Base-by-base conservation (phyloP, 1,139 yeast species). In the Sugiyamaella novakii region DNA sequence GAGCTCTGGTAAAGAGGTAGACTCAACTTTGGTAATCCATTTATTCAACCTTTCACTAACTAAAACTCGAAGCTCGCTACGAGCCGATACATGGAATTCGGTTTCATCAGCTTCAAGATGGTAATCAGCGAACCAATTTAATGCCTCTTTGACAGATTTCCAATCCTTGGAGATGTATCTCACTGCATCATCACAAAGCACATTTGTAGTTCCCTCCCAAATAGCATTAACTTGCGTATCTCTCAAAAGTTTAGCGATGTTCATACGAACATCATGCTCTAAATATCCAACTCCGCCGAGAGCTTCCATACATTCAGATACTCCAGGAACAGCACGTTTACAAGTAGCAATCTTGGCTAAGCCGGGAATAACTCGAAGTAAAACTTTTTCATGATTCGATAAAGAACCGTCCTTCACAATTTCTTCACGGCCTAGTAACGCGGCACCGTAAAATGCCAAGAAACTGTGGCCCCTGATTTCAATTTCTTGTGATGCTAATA, bases 141-240 rank as follows among this genome's bases (percentile, higher is more conserved):
- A 37, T 3, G 59, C 55, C 7, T 44, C 41, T 29, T 36, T 43
- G 19, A 50, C 49, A 1, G 52, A 45, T 3, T 39, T 31, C 49
- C 59, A 50, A 21, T 51, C 39, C 14, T 51, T 52, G 42, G 51
- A 46, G 21, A 59, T 38, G 28, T 52, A 54, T n/a, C 66, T 46
- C 2, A 60, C 53, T n/a, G 58, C 54, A 43, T 64, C 68, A 37
- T 61, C 65, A 22, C 61, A 55, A 37, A 64, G 55, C 5, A 65
- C 67, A 34, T 64, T 64, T n/a, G 68, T 65, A 5, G 68, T 64
- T 5, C 68, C 69, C 45, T 65, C 69, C 69, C 69, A 65, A 31
- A 65, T 65, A 19, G 65, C 53, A 21, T 61, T 61, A 5, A 65
- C 69, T 49, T 64, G 67, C 2, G 63, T 53, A 40, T 65, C 69